These are phyloP conservation scores for Ceratobasidium sp. DNA, from an alignment of 1,284 basidiomycete species.

Conservation along the genomic window DNA sequence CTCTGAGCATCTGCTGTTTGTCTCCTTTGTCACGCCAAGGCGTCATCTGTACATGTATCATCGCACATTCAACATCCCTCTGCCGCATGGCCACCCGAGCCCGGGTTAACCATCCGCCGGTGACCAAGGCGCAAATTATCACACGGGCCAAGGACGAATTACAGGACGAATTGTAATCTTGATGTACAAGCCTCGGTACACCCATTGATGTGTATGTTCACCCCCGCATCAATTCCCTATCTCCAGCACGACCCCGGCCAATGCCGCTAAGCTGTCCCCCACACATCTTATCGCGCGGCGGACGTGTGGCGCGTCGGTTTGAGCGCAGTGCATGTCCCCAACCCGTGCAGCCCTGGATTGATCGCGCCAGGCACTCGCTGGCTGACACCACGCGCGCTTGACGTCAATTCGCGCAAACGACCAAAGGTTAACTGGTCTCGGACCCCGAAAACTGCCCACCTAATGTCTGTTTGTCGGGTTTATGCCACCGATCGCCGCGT, in stretches of 20 bases:
- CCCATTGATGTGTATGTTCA: not conserved
- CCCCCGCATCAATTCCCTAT: not conserved
- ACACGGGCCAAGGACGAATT: constrained; percentile 20
- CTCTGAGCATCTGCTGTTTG: not conserved
- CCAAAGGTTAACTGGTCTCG: not conserved
- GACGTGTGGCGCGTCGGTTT: not conserved
- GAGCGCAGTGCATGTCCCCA: not conserved
- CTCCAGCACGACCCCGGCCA: not conserved
- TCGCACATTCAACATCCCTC: constrained; percentile 9
- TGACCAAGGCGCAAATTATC: constrained; percentile 21
- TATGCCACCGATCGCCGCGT: not conserved
- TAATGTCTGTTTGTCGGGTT: not conserved
- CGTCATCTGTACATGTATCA: constrained; percentile 38
- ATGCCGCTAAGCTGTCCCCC: not conserved
- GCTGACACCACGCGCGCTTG: constrained; percentile 1
- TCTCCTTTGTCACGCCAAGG: constrained; percentile 22
- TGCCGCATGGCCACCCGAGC: constrained; percentile 8
- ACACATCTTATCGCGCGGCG: not conserved
- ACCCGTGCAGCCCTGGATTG: not conserved
- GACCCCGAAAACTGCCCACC: not conserved
- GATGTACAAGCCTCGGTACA: not conserved
- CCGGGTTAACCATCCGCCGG: constrained; percentile 22
- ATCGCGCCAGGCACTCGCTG: not conserved
- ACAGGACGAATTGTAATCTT: constrained; percentile 16
- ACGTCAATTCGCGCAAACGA: constrained; percentile 16